Evolutionary conservation across 2,329 filamentous ascomycete genomes (phyloP), one percentile per base, ranked within the genome.

Genomic region (Colletotrichum lupini): DNA sequence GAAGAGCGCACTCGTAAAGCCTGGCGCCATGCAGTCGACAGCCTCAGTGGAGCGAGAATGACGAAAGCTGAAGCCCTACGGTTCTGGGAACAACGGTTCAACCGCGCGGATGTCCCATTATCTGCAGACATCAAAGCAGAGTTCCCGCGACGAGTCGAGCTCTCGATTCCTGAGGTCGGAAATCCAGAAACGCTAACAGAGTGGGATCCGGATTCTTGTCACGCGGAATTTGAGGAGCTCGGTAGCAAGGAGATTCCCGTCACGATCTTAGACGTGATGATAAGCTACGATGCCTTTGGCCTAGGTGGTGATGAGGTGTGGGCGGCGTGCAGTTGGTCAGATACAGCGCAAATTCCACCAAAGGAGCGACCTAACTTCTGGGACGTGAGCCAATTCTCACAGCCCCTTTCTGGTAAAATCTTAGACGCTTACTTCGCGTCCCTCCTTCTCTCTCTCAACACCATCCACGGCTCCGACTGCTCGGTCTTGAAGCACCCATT

Each of bases 1-100:
- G 37, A 70, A 11, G 19, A 28, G 4, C 68, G 55, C 19, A 8
- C 53, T 53, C 68, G 68, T 1, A 66, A 59, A 56, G 62, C 46
- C 28, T 70, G 68, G 68, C 42, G 61, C 4, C 68, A 66, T 32
- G 60, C 53, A 3, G 30, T 70, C 2, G 55, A 66, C 5, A 37
- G 49, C 8, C 42, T 70, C 12, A 42, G 28, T 5, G 55, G 60
- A 26, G 0, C 1, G n/a, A 62, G 0, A 30, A 68, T 1, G 65
- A 62, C 76, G 11, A 72, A 73, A n/a, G 71, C 71, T 1, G 71
- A 79, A 24, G 42, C 61, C 16, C 16, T 60, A 6, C 42, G 30
- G 12, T 59, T 66, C n/a, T 70, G 55, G 68, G 9, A 19, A 7
- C 4, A 56, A 4, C 24, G 30, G 1, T 70, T 70, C 5, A 12